Evolutionary conservation across 768 basidiomycete genomes (phyloP), one percentile per base, ranked within the genome.

Genomic region (Naganishia friedmannii): DNA sequence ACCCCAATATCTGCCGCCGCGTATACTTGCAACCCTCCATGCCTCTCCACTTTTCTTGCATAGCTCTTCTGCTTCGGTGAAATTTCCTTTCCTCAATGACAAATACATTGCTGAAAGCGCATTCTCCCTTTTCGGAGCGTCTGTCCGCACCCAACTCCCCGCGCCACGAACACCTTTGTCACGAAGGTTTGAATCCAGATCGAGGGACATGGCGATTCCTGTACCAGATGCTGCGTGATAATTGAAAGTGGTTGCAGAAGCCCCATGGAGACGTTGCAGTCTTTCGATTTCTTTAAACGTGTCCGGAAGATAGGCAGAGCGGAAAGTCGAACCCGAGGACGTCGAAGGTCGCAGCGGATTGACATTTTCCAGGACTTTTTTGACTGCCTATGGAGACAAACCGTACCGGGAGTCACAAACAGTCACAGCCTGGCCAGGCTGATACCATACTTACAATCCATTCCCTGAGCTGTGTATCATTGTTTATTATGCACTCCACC

Each of bases 11-110:
- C 87, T 80, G 0, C 91, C 89, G 0, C 95, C 95, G 7, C 90
- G 88, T 53, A 98, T 86, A 67, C 88, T 90, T 1, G 93, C 92
- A 2, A 92, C 92, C 28, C 93, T 85, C 95, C 94, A 97, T 0
- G 92, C 90, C 73, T 94, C 91, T 72, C 92, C 88, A 0, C 90
- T 89, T 74, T 87, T 87, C 73, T 88, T 83, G 77, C 92, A 93
- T 21, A 92, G 81, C 39, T 91, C 89, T 4, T 93, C 83, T 0
- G 93, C 95, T 13, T 91, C 89, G 13, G 90, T 90, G 32, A 95
- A 80, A 70, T 88, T 83, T n/a, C 94, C 94, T 6, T 90, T 88
- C 48, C 68, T 46, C 34, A 51, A 51, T 34, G 45, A 21, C 75
- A 89, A 17, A 55, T 65, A 53, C 21, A 42, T 45, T 6, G 39